Conservation (phyloP, 345 rosid genomes). For the Angophora floribunda region DNA sequence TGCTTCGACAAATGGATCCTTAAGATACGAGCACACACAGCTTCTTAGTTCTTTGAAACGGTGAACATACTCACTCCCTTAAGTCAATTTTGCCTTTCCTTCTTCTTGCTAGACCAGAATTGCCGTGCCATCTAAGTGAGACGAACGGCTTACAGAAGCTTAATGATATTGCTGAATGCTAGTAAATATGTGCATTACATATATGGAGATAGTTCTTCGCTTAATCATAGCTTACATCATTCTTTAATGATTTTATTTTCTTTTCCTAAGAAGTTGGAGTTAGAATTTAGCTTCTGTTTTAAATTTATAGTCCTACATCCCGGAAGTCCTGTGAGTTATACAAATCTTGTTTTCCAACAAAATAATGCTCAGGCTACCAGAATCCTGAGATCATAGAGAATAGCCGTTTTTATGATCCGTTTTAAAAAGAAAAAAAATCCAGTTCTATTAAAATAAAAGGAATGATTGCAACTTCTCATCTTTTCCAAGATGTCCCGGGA, state of each 20-base stretch:
- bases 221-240: not conserved
- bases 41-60: not conserved
- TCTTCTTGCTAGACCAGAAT: not conserved
- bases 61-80: not conserved
- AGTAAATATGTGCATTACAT: not conserved
- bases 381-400: not conserved
- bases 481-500: not conserved
- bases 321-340: not conserved
- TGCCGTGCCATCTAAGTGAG: not conserved
- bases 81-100: not conserved
- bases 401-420: not conserved
- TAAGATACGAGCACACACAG: not conserved
- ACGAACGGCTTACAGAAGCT: not conserved
- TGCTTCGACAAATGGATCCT: not conserved
- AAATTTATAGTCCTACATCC: not conserved
- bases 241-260: not conserved
- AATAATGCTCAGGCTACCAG: not conserved
- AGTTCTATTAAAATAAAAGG: not conserved
- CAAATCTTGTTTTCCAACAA: not conserved
- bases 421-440: not conserved
- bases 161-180: not conserved
- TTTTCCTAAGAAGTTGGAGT: too few species aligned
- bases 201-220: not conserved
- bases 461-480: not conserved
- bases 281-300: too few species aligned